Evolutionary conservation across 371 early-diverging fungal species (phyloP).

Genomic region (Lichtheimia ramosa): DNA sequence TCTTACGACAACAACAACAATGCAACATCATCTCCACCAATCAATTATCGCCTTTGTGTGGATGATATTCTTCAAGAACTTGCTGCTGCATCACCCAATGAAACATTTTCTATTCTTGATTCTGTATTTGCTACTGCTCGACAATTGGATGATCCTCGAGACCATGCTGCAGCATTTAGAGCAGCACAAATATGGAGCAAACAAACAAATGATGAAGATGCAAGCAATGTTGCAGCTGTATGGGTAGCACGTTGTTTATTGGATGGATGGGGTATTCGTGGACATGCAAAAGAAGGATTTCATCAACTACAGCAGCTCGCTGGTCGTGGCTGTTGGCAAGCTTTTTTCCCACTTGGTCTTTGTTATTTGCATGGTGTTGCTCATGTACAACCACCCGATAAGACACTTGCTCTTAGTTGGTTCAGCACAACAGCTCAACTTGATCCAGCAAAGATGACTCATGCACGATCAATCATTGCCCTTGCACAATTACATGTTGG

Average conservation of each 20-base stretch:
- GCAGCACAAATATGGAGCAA: slow-evolving; percentile 31
- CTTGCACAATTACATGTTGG: slow-evolving; percentile 28
- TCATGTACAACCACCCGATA: slow-evolving; percentile 40
- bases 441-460: slow-evolving; percentile 57
- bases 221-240: slow-evolving; percentile 25
- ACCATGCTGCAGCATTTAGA: slow-evolving; percentile 29
- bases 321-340: slow-evolving; percentile 32
- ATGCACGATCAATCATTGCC: slow-evolving; percentile 43
- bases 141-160: slow-evolving; percentile 13
- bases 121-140: slow-evolving; percentile 21
- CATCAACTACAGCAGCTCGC: slow-evolving; percentile 27
- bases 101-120: slow-evolving; percentile 14
- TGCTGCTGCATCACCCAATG: not conserved
- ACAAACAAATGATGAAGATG: slow-evolving; percentile 19
- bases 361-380: slow-evolving; percentile 40
- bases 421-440: slow-evolving; percentile 68
- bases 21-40: not conserved
- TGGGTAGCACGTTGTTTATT: slow-evolving; percentile 43
- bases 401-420: slow-evolving; percentile 57
- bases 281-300: slow-evolving; percentile 30
- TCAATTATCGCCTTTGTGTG: not conserved
- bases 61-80: slow-evolving; percentile 1
- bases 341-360: slow-evolving; percentile 39
- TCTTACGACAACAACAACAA: not conserved
- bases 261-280: slow-evolving; percentile 42